Base-by-base conservation (phyloP, 129 eudicot genomes). In the Apium graveolens region DNA sequence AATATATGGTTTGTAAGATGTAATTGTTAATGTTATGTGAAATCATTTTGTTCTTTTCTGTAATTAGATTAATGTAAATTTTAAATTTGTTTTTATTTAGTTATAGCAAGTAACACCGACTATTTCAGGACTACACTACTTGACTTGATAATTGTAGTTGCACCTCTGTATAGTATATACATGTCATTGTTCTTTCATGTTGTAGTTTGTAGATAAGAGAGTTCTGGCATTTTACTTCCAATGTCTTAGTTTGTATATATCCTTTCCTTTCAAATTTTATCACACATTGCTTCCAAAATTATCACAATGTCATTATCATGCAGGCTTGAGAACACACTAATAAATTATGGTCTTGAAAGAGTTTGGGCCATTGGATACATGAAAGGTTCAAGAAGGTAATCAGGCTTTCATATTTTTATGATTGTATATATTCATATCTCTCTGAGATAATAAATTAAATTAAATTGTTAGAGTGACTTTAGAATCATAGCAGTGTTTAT, bases 311-410 rank as follows among this genome's bases (percentile, higher is more conserved):
- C 70, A 43, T 48, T 74, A 62, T 71, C 35, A 51, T 87, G 85
- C 91, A 92, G 99, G 83, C 95, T 95, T 55, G 97, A 95, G 85
- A 95, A 92, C 85, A 95, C 99, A 66, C 81, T 95, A 74, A n/a
- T n/a, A n/a, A 90, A 95, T 81, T 90, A 95, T 80, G 96, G 95
- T 53, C 97, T 92, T 80, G 97, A 90, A 90, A 88, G 99, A 83
- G 97, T 92, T 53, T 95, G 99, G 99, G 96, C 96, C 60, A 80
- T 95, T 82, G 99, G 95, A 71, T 92, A 86, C 86, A 88, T 92
- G 88, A 95, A 89, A 87, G 86, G 97, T 74, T 95, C 99, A 70
- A 88, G 99, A 26, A 78, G 96, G 99, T 95, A 81, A 77, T 91
- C 83, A 76, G 68, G 57, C n/a, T 80, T 63, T 75, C 75, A 44